Evolutionary conservation across 2,329 filamentous ascomycete genomes (phyloP).

Genomic region (Xylariaceae sp.): DNA sequence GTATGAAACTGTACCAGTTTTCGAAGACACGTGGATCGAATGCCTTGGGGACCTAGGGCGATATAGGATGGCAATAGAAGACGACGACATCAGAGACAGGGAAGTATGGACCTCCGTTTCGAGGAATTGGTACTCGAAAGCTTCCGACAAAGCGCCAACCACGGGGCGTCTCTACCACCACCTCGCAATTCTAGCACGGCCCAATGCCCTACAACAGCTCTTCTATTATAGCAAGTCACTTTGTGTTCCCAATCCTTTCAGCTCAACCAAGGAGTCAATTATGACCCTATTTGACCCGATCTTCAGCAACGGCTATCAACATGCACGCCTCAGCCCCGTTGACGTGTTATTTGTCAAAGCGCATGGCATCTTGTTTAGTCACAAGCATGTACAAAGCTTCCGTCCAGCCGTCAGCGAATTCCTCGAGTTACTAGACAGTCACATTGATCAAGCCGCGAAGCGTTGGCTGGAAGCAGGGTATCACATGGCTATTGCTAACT

Average conservation of each 20-base stretch:
- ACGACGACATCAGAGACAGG: conserved; percentile 68
- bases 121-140: conserved; percentile 78
- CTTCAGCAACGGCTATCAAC: conserved; percentile 35
- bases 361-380: conserved; percentile 61
- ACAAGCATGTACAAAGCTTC: conserved; percentile 45
- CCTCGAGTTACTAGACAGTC: conserved; percentile 48
- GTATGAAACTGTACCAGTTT: conserved; percentile 77
- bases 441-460: conserved; percentile 50
- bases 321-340: conserved; percentile 39
- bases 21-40: conserved; percentile 89
- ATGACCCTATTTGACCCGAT: conserved; percentile 64
- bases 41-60: conserved; percentile 82
- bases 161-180: conserved; percentile 85
- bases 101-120: conserved; percentile 81
- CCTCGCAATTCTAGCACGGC: conserved; percentile 71
- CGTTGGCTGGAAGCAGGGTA: conserved; percentile 53
- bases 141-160: conserved; percentile 69
- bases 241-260: conserved; percentile 63
- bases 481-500: conserved; percentile 54
- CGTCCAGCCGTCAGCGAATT: conserved; percentile 46
- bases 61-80: conserved; percentile 89
- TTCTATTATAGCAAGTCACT: conserved; percentile 70
- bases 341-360: conserved; percentile 60
- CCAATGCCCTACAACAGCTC: conserved; percentile 65
- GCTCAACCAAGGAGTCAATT: conserved; percentile 64